Percentiles rank a stretch among this genome's conserved stretches.
Conservation (phyloP, 2,329 filamentous ascomycete genomes). For the Graphilbum fragrans region DNA sequence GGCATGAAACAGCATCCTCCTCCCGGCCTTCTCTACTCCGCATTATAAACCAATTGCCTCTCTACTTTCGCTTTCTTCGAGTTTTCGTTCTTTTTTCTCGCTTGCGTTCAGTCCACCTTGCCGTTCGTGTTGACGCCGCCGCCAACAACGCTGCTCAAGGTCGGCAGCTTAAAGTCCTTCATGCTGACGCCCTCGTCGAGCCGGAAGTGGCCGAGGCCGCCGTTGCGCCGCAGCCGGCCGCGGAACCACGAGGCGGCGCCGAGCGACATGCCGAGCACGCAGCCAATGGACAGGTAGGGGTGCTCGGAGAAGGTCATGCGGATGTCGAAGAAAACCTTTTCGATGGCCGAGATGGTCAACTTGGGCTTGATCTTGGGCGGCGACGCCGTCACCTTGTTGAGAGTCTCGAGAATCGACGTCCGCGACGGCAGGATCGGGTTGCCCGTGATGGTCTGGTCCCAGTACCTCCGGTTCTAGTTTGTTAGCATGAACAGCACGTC, state of each 20-base stretch:
- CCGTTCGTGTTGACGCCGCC: constrained; percentile 25
- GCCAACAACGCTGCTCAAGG: constrained; percentile 31
- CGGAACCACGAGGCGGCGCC: constrained; percentile 40
- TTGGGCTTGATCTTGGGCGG: constrained; percentile 65
- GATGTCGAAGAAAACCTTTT: constrained; percentile 60
- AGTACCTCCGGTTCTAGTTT: constrained; percentile 74
- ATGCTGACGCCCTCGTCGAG: constrained; percentile 41
- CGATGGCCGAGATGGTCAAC: constrained; percentile 60
- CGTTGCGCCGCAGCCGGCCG: constrained; percentile 38
- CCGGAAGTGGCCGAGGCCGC: constrained; percentile 49
- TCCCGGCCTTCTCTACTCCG: too few species aligned
- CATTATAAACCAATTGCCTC: not conserved
- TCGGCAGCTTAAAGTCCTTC: constrained; percentile 49
- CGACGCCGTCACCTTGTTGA: constrained; percentile 56
- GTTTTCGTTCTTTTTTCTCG: not conserved
- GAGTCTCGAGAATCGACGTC: constrained; percentile 80
- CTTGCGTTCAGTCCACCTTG: constrained; percentile 32
- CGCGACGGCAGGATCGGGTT: constrained; percentile 83
- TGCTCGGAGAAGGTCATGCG: constrained; percentile 46
- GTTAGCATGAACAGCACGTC: constrained; percentile 22
- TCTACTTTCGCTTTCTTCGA: not conserved
- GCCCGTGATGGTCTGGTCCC: constrained; percentile 83
- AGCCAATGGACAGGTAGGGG: constrained; percentile 43
- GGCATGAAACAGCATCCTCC: too few species aligned
- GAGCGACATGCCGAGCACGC: constrained; percentile 44